Base-by-base conservation (phyloP, 225 moss, liverwort and hornwort genomes). In the Physcomitrellopsis africana region DNA sequence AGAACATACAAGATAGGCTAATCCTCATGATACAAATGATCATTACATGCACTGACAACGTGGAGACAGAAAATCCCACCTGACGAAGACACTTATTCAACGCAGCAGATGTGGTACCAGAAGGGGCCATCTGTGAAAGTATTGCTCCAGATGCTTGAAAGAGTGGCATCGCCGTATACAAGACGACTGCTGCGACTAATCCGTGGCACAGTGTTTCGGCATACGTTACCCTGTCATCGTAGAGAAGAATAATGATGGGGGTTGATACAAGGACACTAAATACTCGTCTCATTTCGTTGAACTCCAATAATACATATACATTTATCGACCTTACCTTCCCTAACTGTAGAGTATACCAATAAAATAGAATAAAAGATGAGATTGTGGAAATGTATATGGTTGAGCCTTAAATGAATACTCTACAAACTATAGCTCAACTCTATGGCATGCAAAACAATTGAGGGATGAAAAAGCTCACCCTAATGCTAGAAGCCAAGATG, bases 141-240 rank as follows among this genome's bases (percentile, higher is more conserved):
- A 94, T 88, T 68, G 92, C 89, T 75, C 94, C 93, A 43, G 96
- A 92, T 61, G 94, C 92, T 76, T 86, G 86, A 72, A 96, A 96
- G 8, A 94, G 79, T 47, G 96, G 94, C 82, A 96, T 37, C 54
- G 92, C 81, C 48, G 92, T 96, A 60, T 90, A 74, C 32, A 96
- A 84, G 37, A 96, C 79, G 12, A 81, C 79, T 42, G 91, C 78
- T 41, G 96, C 87, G 51, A 96, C 91, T 71, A 96, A 78, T 59
- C 92, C 92, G 45, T 90, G 90, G 78, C 96, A 96, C 7, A 94
- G 62, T 10, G 96, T 96, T 78, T 96, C 96, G 45, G 96, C 96
- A 83, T 94, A 92, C 44, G 79, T 89, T 55, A 96, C 86, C 76
- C 94, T 94, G 90, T 72, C 70, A 72, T 27, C 9, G 18, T 57